phyloP scores from a whole-genome alignment of 306 rosid species.

The Pueraria montana region DNA sequence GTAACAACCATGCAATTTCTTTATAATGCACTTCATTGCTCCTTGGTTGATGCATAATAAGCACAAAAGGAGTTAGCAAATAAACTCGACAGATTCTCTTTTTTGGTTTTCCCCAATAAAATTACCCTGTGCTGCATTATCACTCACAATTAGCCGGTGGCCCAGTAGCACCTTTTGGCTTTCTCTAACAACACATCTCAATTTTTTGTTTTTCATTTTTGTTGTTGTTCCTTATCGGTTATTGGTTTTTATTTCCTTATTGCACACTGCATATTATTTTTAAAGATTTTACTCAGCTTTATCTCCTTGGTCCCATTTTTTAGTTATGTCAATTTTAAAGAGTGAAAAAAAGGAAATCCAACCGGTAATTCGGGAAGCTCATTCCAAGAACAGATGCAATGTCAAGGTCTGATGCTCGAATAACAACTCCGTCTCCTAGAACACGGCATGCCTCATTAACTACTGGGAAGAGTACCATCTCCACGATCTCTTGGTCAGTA shows the following conservation, averaged over 20 bases:
- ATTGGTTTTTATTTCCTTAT: not conserved
- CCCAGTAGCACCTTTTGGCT: not conserved
- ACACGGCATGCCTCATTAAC: constrained; percentile 98
- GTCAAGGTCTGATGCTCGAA: constrained; percentile 93
- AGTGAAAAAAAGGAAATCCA: constrained; percentile 16
- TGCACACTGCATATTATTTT: not conserved
- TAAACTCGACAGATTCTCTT: not conserved
- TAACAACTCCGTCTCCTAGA: constrained; percentile 81
- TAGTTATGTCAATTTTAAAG: not conserved
- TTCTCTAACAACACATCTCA: not conserved
- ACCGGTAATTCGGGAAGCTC: constrained; percentile 96
- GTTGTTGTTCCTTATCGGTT: not conserved
- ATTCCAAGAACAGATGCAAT: constrained; percentile 94
- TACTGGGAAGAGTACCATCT: constrained; percentile 93
- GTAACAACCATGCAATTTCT: not conserved
- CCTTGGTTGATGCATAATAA: constrained; percentile 14
- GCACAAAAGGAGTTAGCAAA: not conserved
- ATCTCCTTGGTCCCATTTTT: not conserved
- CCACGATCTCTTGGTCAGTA: constrained; percentile 90
- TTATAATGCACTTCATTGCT: not conserved
- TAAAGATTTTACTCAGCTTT: not conserved
- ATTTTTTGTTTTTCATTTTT: not conserved
- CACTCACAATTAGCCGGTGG: not conserved
- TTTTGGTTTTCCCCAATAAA: not conserved
- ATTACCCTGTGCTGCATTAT: not conserved